These are phyloP conservation scores for Auriscalpium orientale DNA, from an alignment of 768 basidiomycete species.

Conservation along the genomic window DNA sequence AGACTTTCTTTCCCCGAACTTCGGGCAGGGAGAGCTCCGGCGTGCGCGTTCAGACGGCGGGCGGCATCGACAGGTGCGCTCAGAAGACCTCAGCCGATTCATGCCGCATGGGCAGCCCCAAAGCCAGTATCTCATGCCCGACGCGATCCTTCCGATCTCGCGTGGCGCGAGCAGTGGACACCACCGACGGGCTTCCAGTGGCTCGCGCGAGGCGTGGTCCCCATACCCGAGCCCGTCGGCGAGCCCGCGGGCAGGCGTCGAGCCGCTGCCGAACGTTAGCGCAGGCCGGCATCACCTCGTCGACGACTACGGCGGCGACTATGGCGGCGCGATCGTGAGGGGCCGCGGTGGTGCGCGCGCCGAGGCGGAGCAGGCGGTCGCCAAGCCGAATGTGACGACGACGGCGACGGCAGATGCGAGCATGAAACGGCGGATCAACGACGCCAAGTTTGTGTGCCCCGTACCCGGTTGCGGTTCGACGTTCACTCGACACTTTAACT, in stretches of 20 bases:
- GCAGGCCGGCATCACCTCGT: conserved; percentile 1
- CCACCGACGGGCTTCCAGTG: conserved; percentile 34
- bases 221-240: conserved; percentile 9
- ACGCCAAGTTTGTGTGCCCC: conserved; percentile 84
- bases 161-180: conserved; percentile 25
- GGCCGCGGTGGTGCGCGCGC: conserved; percentile 13
- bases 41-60: conserved; percentile 44
- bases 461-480: conserved; percentile 94
- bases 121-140: conserved; percentile 34
- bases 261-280: conserved; percentile 39
- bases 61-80: conserved; percentile 40
- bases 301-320: conserved; percentile 11
- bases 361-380: conserved; percentile 23
- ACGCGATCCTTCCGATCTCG: conserved; percentile 28
- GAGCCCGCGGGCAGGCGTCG: conserved; percentile 25
- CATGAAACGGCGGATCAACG: conserved; percentile 77
- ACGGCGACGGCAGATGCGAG: conserved; percentile 84
- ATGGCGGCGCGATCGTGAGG: neutral
- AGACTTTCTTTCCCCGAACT: conserved; percentile 29
- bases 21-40: conserved; percentile 29
- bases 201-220: conserved; percentile 27
- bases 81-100: conserved; percentile 45
- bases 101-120: conserved; percentile 26
- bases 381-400: conserved; percentile 85
- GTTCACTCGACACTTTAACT: conserved; percentile 92